Conservation (phyloP, 257 asterid genomes). For the Nemophila menziesii region DNA sequence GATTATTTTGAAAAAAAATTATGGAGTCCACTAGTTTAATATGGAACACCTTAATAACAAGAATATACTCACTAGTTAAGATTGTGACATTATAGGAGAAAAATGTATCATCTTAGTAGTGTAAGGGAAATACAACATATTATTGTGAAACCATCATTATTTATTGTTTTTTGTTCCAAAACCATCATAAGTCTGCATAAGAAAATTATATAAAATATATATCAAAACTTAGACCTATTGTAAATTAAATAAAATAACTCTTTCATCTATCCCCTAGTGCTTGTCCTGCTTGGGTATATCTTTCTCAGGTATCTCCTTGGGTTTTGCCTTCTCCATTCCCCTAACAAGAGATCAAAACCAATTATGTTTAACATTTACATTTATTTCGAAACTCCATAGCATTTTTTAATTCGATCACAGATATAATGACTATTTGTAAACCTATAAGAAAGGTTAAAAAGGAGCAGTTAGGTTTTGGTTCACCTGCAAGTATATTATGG, state of each 20-base stretch:
- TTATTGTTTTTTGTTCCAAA: no score
- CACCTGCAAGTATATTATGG: not conserved
- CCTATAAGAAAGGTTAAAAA: not conserved
- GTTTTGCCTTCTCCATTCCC: conserved; percentile 58
- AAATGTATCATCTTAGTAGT: not conserved
- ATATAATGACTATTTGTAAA: not conserved
- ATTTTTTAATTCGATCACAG: not conserved
- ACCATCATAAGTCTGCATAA: not conserved
- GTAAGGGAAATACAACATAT: not conserved
- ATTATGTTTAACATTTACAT: not conserved
- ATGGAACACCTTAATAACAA: no score
- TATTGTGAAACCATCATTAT: not conserved
- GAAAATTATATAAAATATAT: not conserved
- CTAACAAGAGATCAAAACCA: conserved; percentile 22
- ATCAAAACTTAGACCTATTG: not conserved
- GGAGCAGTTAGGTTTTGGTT: not conserved
- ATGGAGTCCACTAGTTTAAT: no score
- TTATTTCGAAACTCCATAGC: not conserved
- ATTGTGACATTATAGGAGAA: not conserved
- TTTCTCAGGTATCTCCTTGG: conserved; percentile 53
- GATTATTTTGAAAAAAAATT: no score
- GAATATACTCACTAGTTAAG: not conserved
- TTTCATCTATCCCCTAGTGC: conserved; percentile 18
- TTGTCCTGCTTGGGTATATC: conserved; percentile 44
- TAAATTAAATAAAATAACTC: not conserved